Percentiles rank a stretch among this genome's conserved stretches.
Conservation (phyloP, 306 rosid species). For the Medicago arabica region DNA sequence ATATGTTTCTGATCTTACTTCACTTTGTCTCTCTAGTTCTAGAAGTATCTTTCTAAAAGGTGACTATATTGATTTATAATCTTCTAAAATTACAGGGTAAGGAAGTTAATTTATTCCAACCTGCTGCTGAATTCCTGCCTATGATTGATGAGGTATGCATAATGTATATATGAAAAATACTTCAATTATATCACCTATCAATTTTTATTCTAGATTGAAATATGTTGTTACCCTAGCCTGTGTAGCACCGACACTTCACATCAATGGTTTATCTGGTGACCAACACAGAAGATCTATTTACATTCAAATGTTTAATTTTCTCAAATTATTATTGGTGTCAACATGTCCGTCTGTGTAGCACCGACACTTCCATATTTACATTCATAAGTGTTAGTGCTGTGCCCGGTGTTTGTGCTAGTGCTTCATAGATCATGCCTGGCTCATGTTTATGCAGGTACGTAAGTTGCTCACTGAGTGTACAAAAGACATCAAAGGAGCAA, state of each 20-base stretch:
- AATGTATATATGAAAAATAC: conserved; percentile 14
- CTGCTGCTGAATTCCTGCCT: conserved; percentile 82
- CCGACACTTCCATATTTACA: no score
- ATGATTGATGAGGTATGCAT: conserved; percentile 70
- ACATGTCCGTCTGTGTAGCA: not conserved
- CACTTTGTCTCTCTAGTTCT: not conserved
- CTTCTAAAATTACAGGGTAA: conserved; percentile 57
- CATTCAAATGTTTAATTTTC: not conserved
- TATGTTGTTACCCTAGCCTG: not conserved
- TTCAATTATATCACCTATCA: not conserved
- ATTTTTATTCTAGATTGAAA: conserved; percentile 28
- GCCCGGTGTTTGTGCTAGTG: not conserved
- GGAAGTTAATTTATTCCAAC: conserved; percentile 88
- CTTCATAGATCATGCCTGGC: conserved; percentile 19
- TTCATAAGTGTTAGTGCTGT: not conserved
- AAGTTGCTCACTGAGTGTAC: conserved; percentile 61
- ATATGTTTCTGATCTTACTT: conserved; percentile 14
- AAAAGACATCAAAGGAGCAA: conserved; percentile 77
- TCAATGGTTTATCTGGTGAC: not conserved
- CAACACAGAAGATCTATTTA: not conserved
- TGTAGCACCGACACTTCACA: not conserved
- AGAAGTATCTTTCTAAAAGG: not conserved
- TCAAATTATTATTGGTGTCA: not conserved
- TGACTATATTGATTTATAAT: not conserved
- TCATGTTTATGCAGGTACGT: conserved; percentile 62